Conservation (phyloP, 1,284 basidiomycete genomes). For the Puccinia polysora region DNA sequence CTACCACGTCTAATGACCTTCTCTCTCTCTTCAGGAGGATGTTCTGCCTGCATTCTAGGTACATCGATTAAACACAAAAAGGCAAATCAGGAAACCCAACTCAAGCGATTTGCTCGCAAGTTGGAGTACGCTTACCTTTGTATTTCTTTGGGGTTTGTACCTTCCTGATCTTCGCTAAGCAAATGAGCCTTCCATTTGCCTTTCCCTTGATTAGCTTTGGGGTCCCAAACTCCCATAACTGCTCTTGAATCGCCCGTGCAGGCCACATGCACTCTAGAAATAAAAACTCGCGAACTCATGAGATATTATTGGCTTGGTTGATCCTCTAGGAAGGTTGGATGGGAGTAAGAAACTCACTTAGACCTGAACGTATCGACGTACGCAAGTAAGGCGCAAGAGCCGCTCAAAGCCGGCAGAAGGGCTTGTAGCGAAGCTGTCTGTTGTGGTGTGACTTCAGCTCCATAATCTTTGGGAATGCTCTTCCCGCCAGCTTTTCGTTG, state of each 20-base stretch:
- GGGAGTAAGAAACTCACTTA: conserved; percentile 11
- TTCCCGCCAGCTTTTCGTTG: not conserved
- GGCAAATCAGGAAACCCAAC: not conserved
- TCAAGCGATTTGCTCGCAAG: not conserved
- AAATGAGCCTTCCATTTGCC: conserved; percentile 82
- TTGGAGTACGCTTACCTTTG: conserved; percentile 40
- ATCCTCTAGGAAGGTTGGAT: not conserved
- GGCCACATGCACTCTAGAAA: conserved; percentile 67
- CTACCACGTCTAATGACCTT: conserved; percentile 72
- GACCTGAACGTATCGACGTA: conserved; percentile 68
- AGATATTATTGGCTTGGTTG: not conserved
- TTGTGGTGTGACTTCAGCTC: conserved; percentile 30
- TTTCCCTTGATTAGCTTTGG: conserved; percentile 44
- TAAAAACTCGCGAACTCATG: conserved; percentile 28
- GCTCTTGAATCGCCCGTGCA: conserved; percentile 91
- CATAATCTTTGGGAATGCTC: conserved; percentile 11
- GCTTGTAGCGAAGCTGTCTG: conserved; percentile 54
- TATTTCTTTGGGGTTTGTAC: conserved; percentile 78
- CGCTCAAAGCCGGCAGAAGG: conserved; percentile 71
- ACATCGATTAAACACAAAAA: too few species aligned
- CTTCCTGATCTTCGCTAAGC: conserved; percentile 90
- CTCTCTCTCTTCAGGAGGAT: conserved; percentile 67
- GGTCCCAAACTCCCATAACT: conserved; percentile 80
- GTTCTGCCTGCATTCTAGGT: conserved; percentile 78
- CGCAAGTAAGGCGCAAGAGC: conserved; percentile 81